A percentile compares a stretch with the other conserved stretches of the same genome.
Conservation (phyloP, 495 filamentous ascomycete species). For the Lophiotrema nucula region DNA sequence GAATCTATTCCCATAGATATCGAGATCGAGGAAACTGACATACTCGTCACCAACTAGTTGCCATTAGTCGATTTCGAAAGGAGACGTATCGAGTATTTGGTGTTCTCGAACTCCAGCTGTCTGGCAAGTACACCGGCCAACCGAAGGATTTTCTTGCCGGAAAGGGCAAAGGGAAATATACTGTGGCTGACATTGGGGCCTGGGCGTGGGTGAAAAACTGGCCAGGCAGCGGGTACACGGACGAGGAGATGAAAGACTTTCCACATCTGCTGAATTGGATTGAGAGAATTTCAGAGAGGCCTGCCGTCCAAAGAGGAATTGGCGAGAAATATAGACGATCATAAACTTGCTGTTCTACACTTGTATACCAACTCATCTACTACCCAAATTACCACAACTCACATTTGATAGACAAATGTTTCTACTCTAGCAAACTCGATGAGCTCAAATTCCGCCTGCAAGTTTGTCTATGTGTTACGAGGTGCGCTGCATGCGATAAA, state of each 20-base stretch:
- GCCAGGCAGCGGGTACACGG: constrained; percentile 44
- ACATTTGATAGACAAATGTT: too few species aligned
- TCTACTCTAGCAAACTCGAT: too few species aligned
- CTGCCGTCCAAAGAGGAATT: constrained; percentile 52
- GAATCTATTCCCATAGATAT: neutral
- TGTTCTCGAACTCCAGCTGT: constrained; percentile 54
- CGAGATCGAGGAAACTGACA: neutral
- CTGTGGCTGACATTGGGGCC: constrained; percentile 54
- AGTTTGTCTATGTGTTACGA: too few species aligned
- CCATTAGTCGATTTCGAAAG: constrained; percentile 54
- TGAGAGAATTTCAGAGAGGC: constrained; percentile 50
- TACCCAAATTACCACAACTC: too few species aligned
- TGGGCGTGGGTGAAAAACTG: constrained; percentile 57
- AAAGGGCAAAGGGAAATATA: constrained; percentile 55
- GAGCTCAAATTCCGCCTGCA: too few species aligned
- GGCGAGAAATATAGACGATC: constrained; percentile 45
- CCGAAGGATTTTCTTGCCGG: constrained; percentile 54
- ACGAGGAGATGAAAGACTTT: constrained; percentile 51
- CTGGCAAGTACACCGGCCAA: constrained; percentile 47
- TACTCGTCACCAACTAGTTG: constrained; percentile 39
- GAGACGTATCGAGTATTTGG: constrained; percentile 54
- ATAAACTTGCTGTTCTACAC: neutral
- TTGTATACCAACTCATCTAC: too few species aligned
- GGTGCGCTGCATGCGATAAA: too few species aligned
- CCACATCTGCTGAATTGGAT: constrained; percentile 57